Evolutionary conservation across 164 flowering plant genomes (phyloP), one percentile per base, ranked within the genome.

Genomic region (Aristolochia fimbriata): DNA sequence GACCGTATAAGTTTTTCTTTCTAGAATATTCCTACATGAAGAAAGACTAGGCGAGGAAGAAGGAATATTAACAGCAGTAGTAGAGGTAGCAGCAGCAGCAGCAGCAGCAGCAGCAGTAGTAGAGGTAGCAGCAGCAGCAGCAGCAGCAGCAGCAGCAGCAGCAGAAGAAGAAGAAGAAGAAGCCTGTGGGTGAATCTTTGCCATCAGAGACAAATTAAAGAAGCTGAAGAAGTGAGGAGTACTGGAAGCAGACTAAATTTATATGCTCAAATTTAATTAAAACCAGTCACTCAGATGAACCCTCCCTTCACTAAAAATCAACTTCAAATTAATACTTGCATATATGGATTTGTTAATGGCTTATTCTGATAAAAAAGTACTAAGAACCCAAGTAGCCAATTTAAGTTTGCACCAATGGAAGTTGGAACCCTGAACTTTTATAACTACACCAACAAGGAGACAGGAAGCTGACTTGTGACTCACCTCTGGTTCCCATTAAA

Each of bases 1-100:
- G n/a, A 77, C 43, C 8, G 81, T 77, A 52, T 59, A 77, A 16
- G 59, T 56, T 58, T 69, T 73, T 58, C 63, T 66, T 9, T 21
- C 24, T 21, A 61, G 48, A 24, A 51, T n/a, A n/a, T n/a, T 37
- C 14, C 48, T 51, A 24, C 16, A 62, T 8, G 65, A 56, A 51
- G 73, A 47, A 46, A 49, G 15, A 19, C 62, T n/a, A 19, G 63
- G 16, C 58, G 62, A 50, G 48, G 57, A 17, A 41, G 60, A 17
- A 37, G n/a, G n/a, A n/a, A n/a, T n/a, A n/a, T n/a, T n/a, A n/a
- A n/a, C n/a, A n/a, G n/a, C n/a, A n/a, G n/a, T n/a, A n/a, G 12
- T 16, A 50, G 13, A 21, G 33, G 46, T n/a, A 33, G 56, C 25
- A 16, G 62, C 20, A 2, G 48, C 22, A 51, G 30, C 11, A n/a